Evolutionary conservation across 2,329 filamentous ascomycete genomes (phyloP), one percentile per base, ranked within the genome.

Genomic region (Pyricularia grisea): DNA sequence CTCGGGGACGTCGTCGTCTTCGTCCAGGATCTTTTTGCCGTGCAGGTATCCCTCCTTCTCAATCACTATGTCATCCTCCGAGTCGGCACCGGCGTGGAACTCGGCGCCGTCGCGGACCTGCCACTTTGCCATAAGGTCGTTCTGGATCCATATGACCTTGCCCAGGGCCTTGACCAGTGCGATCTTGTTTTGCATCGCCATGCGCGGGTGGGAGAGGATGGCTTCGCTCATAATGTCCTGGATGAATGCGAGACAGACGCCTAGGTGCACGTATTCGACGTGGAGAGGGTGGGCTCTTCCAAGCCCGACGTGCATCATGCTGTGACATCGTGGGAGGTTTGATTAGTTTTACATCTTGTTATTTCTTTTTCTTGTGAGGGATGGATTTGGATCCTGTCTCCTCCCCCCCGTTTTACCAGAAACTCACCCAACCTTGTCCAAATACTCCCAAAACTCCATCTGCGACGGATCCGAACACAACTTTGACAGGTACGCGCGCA

Each of bases 121-220:
- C 89, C 91, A 94, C 77, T 90, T 91, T n/a, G 91, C 90, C 77
- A 94, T 92, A 33, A 94, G 83, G 77, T 94, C 92, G 76, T 94
- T 94, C 78, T 94, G 92, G 73, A 94, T 93, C 91, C 92, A 94
- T 72, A 94, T 89, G 30, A 94, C 88, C 77, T 95, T 94, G 71
- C 88, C 88, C 27, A 94, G 82, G 0, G 92, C 92, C 76, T 90
- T 91, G 65, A 94, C 84, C 4, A 94, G 84, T 27, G 87, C 89
- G 23, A 90, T 88, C 80, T 94, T 94, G 78, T 86, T 85, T 69
- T 84, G 82, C 73, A 92, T 83, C 55, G 85, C 83, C 55, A 95
- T 81, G 2, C 85, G 85, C 0, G 90, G 90, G 74, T 93, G 85
- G 3, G 85, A 89, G 67, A 94, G 84, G 67, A 94, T 88, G 20